Conservation (phyloP, 2,329 filamentous ascomycete genomes). For the Colletotrichum sp. region DNA sequence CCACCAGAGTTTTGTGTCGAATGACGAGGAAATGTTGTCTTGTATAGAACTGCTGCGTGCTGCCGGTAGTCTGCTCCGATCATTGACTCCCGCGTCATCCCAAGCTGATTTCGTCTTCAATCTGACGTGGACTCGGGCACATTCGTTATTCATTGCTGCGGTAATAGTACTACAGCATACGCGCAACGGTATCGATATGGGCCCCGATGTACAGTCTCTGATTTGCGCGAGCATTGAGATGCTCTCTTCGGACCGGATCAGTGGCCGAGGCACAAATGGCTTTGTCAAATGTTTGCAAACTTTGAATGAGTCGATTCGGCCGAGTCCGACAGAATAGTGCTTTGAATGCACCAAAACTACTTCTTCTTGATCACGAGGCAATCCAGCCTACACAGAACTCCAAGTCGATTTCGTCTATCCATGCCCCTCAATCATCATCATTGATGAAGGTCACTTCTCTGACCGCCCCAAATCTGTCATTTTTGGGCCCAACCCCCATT, state of each 20-base stretch:
- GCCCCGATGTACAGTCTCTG: neutral
- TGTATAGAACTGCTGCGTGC: neutral
- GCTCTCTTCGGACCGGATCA: neutral
- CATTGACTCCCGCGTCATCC: neutral
- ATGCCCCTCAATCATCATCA: too few species aligned
- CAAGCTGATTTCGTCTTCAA: neutral
- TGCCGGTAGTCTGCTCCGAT: neutral
- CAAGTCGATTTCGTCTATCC: too few species aligned
- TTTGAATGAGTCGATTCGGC: too few species aligned
- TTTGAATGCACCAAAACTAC: too few species aligned
- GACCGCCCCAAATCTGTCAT: too few species aligned
- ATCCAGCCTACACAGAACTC: too few species aligned
- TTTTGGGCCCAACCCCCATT: too few species aligned
- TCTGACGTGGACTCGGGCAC: neutral
- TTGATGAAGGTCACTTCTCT: too few species aligned
- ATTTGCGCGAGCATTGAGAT: neutral
- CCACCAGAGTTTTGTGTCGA: neutral
- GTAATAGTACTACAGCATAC: neutral
- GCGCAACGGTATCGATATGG: neutral
- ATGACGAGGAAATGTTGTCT: neutral
- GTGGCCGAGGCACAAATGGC: too few species aligned
- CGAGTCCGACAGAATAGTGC: too few species aligned
- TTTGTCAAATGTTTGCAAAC: too few species aligned
- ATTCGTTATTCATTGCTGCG: neutral
- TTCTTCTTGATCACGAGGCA: too few species aligned